Conservation (phyloP, 331 rosid species). For the Quercus lobata region DNA sequence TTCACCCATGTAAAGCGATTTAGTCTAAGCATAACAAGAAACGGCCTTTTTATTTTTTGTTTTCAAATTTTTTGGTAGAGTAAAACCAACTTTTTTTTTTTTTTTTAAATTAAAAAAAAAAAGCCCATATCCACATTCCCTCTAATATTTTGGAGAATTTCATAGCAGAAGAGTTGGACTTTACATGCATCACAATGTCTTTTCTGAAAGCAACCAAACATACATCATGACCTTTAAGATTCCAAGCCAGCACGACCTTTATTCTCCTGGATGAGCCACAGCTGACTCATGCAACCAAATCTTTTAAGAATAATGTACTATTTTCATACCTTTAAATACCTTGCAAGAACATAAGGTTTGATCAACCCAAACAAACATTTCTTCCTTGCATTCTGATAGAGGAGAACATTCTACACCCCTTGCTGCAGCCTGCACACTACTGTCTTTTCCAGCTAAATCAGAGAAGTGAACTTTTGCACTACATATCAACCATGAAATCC, state of each 20-base stretch:
- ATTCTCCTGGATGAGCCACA: not conserved
- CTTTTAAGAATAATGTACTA: not conserved
- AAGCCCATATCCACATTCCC: not conserved
- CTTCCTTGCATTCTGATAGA: not conserved
- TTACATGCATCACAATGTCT: not conserved
- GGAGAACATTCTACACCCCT: not conserved
- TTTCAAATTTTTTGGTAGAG: no score
- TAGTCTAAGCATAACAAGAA: no score
- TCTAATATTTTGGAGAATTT: not conserved
- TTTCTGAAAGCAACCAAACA: slow-evolving; percentile 24
- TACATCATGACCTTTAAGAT: not conserved
- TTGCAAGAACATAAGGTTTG: not conserved
- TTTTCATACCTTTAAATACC: not conserved
- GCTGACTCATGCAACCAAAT: not conserved
- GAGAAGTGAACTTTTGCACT: not conserved
- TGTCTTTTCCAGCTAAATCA: not conserved
- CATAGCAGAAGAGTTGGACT: not conserved
- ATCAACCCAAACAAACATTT: not conserved
- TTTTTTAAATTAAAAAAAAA: not conserved
- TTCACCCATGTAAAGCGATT: not conserved
- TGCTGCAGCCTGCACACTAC: not conserved
- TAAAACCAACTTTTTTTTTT: not conserved
- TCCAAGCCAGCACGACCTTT: not conserved
- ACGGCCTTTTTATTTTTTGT: no score
- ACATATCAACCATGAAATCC: slow-evolving; percentile 37